Evolutionary conservation across 1,284 basidiomycete species (phyloP), one percentile per base, ranked within the genome.

Genomic region (Peniophora sp.): DNA sequence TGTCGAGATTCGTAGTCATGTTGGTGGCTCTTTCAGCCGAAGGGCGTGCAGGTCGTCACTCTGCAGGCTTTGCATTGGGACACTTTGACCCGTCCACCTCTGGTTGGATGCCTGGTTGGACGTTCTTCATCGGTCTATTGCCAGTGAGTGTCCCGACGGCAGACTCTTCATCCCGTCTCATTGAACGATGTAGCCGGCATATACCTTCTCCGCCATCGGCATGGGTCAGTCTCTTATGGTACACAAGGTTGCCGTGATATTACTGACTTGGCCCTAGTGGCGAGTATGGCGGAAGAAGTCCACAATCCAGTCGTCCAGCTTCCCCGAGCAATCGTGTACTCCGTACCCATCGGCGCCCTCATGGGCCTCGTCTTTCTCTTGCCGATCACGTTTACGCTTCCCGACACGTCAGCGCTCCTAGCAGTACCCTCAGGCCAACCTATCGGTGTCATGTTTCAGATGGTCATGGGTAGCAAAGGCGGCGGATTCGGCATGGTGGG

Each of bases 311-410:
- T 73, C 10, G 57, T 71, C 23, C 73, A 83, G 53, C 72, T 84
- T 5, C 85, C 83, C 0, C 65, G 64, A 22, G 81, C 81, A 0
- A 78, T 88, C 57, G 68, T 78, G 2, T 72, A 75, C 52, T 80
- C 83, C 0, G 73, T 88, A 24, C 75, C 79, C 2, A 83, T 88
- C 43, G 83, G 85, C 1, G 68, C 79, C 1, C 54, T 75, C 3
- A 69, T 69, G 2, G 80, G 81, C 0, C 70, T 84, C n/a, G 52
- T 83, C 17, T 85, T 85, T 62, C 67, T 88, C 36, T 71, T 88
- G 48, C 78, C 80, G 1, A 75, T 89, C n/a, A 65, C 85, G 18
- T 89, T 88, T 59, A 81, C 79, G 37, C 67, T 86, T 27, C 77
- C 73, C 9, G 80, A 87, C 58, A 71, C 83, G 41, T 55, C 67